These are phyloP conservation scores for Colletotrichum cuscutae DNA, from an alignment of 2,329 filamentous ascomycete genomes.

Conservation along the genomic window DNA sequence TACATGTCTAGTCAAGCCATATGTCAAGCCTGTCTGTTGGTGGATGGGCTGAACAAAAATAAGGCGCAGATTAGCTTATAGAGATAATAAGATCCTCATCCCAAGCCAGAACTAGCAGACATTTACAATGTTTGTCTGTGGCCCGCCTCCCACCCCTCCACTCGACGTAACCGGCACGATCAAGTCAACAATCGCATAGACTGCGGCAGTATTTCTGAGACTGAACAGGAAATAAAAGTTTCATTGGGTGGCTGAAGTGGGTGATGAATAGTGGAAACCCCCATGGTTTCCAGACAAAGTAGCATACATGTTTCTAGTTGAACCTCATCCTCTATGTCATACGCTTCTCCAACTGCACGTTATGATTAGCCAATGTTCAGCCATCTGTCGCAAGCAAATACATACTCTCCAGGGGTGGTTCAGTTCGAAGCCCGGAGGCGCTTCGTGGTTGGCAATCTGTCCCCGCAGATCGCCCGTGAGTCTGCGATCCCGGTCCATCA, in stretches of 20 bases:
- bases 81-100: constrained; percentile 24
- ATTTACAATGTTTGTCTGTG: not conserved
- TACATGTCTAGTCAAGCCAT: constrained; percentile 95
- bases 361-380: constrained; percentile 32
- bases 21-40: constrained; percentile 91
- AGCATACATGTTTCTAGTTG: constrained; percentile 16
- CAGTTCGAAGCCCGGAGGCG: constrained; percentile 69
- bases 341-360: constrained; percentile 62
- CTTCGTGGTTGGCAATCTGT: constrained; percentile 64
- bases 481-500: constrained; percentile 74
- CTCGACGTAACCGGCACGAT: not conserved
- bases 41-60: constrained; percentile 91
- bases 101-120: not conserved
- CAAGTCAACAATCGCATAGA: not conserved
- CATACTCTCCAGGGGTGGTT: constrained; percentile 73
- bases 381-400: constrained; percentile 8
- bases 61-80: constrained; percentile 67
- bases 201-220: not conserved
- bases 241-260: constrained; percentile 1
- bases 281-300: not conserved
- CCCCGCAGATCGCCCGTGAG: constrained; percentile 69
- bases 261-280: not conserved
- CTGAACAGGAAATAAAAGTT: not conserved
- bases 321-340: constrained; percentile 50
- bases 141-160: not conserved